A percentile compares a stretch with the other conserved stretches of the same genome.
phyloP scores from a whole-genome alignment of 2,329 filamentous ascomycete species.

The Aureobasidium musti region DNA sequence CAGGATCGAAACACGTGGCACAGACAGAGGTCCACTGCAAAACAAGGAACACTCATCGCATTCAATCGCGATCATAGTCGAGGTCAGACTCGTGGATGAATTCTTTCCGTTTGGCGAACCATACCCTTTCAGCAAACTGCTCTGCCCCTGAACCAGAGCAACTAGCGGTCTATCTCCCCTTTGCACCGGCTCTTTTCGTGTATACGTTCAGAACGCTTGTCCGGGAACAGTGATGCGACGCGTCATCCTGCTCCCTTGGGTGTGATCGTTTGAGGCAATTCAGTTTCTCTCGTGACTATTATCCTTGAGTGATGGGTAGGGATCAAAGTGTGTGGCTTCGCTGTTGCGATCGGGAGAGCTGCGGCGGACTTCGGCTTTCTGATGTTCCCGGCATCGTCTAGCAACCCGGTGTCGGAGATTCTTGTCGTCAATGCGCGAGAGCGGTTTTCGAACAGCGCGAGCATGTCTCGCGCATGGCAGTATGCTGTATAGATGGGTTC shows the following conservation, averaged over 20 bases:
- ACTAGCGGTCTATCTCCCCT: neutral
- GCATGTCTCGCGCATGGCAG: neutral
- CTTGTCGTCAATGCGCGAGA: constrained; percentile 5
- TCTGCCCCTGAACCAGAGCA: neutral
- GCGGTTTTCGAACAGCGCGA: neutral
- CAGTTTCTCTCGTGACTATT: neutral
- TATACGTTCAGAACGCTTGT: neutral
- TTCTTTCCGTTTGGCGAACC: neutral
- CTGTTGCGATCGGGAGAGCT: neutral
- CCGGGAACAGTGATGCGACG: neutral
- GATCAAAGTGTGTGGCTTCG: neutral
- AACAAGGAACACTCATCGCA: too few species aligned
- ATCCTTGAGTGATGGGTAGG: neutral
- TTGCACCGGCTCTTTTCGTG: neutral
- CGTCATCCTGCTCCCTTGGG: neutral
- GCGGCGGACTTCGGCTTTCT: neutral
- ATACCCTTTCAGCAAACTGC: neutral
- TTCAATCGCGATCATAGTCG: neutral
- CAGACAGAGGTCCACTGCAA: too few species aligned
- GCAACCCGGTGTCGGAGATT: constrained; percentile 5
- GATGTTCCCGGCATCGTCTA: neutral
- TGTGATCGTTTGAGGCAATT: neutral
- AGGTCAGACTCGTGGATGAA: too few species aligned
- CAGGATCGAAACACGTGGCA: too few species aligned
- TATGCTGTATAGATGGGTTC: neutral